These are phyloP conservation scores for Coelastrella sp. DNA, from an alignment of 139 green algal species.

Conservation along the genomic window DNA sequence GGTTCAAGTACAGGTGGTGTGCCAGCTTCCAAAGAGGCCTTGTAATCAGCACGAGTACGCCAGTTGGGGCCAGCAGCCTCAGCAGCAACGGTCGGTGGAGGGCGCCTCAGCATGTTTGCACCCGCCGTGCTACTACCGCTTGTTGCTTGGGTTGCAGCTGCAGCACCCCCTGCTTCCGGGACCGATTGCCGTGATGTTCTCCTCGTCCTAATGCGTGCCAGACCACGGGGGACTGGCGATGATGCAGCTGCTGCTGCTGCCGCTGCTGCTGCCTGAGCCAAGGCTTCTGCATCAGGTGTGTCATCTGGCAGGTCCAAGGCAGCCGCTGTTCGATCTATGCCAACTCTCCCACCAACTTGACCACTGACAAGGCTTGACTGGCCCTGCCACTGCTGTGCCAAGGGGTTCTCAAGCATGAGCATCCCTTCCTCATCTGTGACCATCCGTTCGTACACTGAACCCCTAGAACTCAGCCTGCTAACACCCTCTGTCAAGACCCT, in stretches of 20 bases:
- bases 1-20: background rate
- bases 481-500: background rate
- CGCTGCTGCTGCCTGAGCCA: background rate
- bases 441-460: no score
- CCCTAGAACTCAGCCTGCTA: no score
- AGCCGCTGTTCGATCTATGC: background rate
- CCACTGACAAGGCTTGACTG: background rate
- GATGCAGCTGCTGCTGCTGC: background rate
- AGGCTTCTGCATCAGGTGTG: background rate
- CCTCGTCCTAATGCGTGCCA: constrained; percentile 23
- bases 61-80: background rate
- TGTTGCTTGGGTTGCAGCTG: background rate
- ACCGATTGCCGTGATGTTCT: background rate
- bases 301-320: background rate
- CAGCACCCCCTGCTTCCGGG: background rate
- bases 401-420: no score
- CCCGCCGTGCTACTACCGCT: background rate
- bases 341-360: background rate
- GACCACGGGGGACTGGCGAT: background rate
- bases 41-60: constrained; percentile 11
- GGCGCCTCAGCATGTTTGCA: background rate
- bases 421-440: no score
- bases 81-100: background rate
- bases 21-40: background rate
- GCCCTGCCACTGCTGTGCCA: background rate